phyloP scores from a whole-genome alignment of 2,329 filamentous ascomycete genomes.

The Ceratocystis huliohia region DNA sequence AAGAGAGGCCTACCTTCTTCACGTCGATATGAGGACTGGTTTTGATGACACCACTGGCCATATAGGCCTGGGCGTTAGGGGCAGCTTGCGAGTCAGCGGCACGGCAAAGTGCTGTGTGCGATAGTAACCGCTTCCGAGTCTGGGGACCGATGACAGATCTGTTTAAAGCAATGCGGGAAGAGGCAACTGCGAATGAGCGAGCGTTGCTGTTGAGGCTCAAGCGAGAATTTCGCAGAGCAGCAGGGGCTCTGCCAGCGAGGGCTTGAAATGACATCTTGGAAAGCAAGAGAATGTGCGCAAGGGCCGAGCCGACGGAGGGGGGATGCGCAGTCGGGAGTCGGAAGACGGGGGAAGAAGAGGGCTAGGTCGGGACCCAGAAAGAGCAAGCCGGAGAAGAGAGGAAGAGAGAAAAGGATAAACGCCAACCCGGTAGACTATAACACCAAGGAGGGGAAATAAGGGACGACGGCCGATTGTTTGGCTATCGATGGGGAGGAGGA shows the following conservation, averaged over 20 bases:
- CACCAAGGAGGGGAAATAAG: neutral
- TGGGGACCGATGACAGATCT: conserved; percentile 15
- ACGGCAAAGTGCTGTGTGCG: conserved; percentile 33
- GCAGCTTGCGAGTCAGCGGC: conserved; percentile 47
- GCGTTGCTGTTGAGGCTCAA: conserved; percentile 11
- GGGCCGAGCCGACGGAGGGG: neutral
- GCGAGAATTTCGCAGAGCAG: conserved; percentile 43
- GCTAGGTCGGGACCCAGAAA: neutral
- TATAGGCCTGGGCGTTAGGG: conserved; percentile 73
- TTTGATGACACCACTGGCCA: conserved; percentile 77
- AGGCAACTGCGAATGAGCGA: conserved; percentile 14
- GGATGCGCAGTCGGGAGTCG: neutral
- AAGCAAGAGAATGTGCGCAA: neutral
- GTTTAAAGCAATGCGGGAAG: conserved; percentile 14
- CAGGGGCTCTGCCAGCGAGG: conserved; percentile 45
- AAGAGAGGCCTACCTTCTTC: conserved; percentile 51
- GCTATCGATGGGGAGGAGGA: conserved; percentile 2
- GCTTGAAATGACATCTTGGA: conserved; percentile 28
- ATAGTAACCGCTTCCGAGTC: conserved; percentile 38
- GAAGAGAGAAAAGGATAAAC: conserved; percentile 7
- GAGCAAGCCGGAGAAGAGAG: neutral
- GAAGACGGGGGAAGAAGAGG: neutral
- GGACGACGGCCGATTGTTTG: neutral
- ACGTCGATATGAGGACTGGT: conserved; percentile 70
- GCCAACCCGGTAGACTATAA: neutral